A percentile compares a stretch with the other conserved stretches of the same genome.
Evolutionary conservation across 306 rosid species (phyloP).

Genomic region (Phaseolus lunatus): DNA sequence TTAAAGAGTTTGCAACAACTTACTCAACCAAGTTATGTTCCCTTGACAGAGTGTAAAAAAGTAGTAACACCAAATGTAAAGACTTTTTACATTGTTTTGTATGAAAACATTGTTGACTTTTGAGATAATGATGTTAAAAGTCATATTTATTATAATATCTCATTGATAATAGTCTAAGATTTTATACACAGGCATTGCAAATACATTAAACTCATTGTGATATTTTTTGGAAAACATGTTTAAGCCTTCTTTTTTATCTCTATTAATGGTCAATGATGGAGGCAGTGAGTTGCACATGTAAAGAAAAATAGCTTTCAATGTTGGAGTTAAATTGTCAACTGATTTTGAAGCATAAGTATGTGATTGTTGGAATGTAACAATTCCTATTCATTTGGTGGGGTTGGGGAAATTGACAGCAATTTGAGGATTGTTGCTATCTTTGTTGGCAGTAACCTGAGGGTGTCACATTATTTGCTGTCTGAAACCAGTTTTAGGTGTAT

Average conservation of each 20-base stretch:
- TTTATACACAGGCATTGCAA: not conserved
- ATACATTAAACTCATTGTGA: not conserved
- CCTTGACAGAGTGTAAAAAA: no score
- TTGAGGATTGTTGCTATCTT: slow-evolving; percentile 11
- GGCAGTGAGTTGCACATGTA: not conserved
- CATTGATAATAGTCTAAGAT: not conserved
- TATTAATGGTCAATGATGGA: not conserved
- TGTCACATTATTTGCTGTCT: slow-evolving; percentile 21
- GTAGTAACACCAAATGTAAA: not conserved
- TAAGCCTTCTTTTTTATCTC: not conserved
- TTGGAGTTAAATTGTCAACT: slow-evolving; percentile 2
- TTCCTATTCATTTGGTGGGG: slow-evolving; percentile 20
- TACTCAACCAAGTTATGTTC: no score
- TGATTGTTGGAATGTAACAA: slow-evolving; percentile 9
- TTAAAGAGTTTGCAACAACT: no score
- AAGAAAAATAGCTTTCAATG: slow-evolving; percentile 4
- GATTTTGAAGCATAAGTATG: not conserved
- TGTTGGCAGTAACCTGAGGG: slow-evolving; percentile 15
- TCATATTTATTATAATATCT: not conserved
- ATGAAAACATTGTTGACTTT: not conserved
- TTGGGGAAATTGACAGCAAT: not conserved
- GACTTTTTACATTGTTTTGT: no score
- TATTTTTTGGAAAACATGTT: not conserved
- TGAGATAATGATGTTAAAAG: not conserved
- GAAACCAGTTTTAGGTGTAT: not conserved